Conservation (phyloP, 768 basidiomycete species). For the Boletus vermiculosoides region DNA sequence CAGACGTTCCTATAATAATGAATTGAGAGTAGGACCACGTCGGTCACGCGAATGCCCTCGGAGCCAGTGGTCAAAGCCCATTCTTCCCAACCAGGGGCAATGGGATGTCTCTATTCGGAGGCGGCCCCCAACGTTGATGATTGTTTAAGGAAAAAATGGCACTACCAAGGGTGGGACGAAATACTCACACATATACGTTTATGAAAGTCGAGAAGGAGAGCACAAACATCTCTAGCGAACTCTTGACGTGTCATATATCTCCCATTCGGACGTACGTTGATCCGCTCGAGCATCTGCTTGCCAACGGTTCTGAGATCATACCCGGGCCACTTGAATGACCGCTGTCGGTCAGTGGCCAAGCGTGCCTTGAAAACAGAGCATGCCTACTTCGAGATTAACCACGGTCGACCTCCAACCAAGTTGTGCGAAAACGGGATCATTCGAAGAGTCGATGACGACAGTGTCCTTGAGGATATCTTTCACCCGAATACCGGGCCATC, state of each 20-base stretch:
- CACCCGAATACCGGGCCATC: background rate
- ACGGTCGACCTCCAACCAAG: background rate
- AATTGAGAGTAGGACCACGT: background rate
- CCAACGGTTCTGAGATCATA: background rate
- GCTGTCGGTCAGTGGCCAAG: too few species aligned
- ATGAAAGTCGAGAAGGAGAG: background rate
- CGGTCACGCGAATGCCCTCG: background rate
- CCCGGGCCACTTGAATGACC: constrained; percentile 1
- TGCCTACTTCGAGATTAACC: background rate
- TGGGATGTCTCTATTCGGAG: background rate
- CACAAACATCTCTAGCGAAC: background rate
- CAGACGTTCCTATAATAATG: background rate
- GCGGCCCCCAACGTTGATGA: background rate
- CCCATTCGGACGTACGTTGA: background rate
- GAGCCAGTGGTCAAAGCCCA: background rate
- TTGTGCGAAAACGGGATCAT: background rate
- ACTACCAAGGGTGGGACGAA: background rate
- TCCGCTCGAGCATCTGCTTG: background rate
- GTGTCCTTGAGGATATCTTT: background rate
- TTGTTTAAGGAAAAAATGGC: background rate
- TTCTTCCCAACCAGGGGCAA: background rate
- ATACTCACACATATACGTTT: background rate
- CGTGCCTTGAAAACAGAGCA: too few species aligned
- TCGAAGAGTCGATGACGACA: background rate
- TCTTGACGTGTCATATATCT: background rate